These are phyloP conservation scores for Ophiorrhiza pumila DNA, from an alignment of 257 asterid genomes.

Conservation along the genomic window DNA sequence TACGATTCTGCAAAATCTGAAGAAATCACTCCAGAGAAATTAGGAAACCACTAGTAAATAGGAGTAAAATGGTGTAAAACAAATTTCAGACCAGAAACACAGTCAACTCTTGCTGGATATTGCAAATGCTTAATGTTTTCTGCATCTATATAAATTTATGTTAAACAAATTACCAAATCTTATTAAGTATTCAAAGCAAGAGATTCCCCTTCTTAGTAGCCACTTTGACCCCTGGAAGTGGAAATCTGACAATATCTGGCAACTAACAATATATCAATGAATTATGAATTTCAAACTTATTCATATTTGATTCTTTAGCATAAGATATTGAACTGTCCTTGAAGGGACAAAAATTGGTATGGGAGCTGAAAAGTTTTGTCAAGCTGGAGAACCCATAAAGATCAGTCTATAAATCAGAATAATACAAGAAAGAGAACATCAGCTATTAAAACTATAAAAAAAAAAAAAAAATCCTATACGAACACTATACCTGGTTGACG, in stretches of 20 bases:
- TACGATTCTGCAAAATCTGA: background rate
- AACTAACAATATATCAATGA: background rate
- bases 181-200: background rate
- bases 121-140: background rate
- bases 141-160: background rate
- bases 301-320: background rate
- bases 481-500: conserved; percentile 14
- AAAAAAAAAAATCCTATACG: background rate
- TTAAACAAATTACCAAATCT: background rate
- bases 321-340: background rate
- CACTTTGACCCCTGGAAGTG: background rate
- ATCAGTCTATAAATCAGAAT: background rate
- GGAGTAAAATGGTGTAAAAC: background rate
- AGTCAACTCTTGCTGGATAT: background rate
- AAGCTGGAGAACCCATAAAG: background rate
- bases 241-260: background rate
- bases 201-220: background rate
- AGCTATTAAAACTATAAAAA: background rate
- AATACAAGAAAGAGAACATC: background rate
- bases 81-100: background rate
- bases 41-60: background rate
- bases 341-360: background rate
- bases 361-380: background rate
- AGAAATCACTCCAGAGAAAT: background rate
- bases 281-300: background rate